Evolutionary conservation across 192 early-diverging fungal species (phyloP).

Genomic region (Polychytrium aggregatum): DNA sequence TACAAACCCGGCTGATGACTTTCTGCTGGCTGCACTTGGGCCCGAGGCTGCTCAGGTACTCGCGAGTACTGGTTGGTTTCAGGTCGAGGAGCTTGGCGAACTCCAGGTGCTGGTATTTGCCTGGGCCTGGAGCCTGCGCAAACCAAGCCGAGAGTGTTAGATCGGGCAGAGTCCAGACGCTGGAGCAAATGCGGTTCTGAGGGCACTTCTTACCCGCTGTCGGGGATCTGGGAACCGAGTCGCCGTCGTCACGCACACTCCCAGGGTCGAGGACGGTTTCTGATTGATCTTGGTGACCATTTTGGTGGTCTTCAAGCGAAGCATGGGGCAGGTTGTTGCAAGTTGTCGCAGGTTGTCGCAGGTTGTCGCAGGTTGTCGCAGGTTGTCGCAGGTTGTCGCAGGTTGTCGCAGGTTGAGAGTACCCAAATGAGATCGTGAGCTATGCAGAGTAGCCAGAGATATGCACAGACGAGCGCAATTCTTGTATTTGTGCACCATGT

Average conservation of each 20-base stretch:
- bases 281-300: constrained; percentile 6
- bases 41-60: too few species aligned
- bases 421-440: too few species aligned
- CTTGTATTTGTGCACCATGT: too few species aligned
- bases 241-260: constrained; percentile 13
- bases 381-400: too few species aligned
- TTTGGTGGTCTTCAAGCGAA: constrained; percentile 14
- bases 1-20: too few species aligned
- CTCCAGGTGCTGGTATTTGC: not conserved
- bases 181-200: not conserved
- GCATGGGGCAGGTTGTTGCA: not conserved
- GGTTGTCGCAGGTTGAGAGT: too few species aligned
- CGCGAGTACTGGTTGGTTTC: not conserved
- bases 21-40: too few species aligned
- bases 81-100: not conserved
- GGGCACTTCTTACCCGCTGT: constrained; percentile 7
- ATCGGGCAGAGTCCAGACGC: not conserved
- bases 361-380: not conserved
- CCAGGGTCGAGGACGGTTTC: constrained; percentile 22
- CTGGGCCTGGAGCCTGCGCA: not conserved
- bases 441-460: too few species aligned
- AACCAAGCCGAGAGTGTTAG: not conserved
- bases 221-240: constrained; percentile 21
- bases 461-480: too few species aligned
- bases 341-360: not conserved